These are phyloP conservation scores for Omphalotus guepiniiformis DNA, from an alignment of 768 basidiomycete species.

Conservation along the genomic window DNA sequence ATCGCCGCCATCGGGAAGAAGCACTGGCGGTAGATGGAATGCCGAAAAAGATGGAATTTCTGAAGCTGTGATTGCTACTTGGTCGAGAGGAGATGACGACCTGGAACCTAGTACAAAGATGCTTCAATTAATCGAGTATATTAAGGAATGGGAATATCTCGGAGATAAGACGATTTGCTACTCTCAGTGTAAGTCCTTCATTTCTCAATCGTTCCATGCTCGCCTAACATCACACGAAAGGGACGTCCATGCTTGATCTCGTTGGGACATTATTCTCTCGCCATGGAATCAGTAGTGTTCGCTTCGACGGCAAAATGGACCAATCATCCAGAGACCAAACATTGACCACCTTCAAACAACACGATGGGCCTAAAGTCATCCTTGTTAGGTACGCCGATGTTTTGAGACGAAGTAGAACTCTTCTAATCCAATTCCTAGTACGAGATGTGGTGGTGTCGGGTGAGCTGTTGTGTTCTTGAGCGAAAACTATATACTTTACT, in stretches of 20 bases:
- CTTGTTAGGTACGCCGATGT: constrained; percentile 49
- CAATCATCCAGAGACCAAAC: constrained; percentile 44
- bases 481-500: not conserved
- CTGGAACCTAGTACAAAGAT: constrained; percentile 70
- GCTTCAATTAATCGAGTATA: constrained; percentile 47
- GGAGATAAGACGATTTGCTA: constrained; percentile 72
- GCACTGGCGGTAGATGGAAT: constrained; percentile 25
- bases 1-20: constrained; percentile 5
- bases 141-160: constrained; percentile 54
- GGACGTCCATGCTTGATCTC: constrained; percentile 71
- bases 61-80: constrained; percentile 44
- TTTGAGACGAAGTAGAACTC: not conserved
- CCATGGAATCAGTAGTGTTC: constrained; percentile 51
- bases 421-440: constrained; percentile 29
- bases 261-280: constrained; percentile 57
- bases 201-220: not conserved
- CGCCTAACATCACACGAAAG: constrained; percentile 27
- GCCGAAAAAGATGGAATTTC: constrained; percentile 26
- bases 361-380: constrained; percentile 57
- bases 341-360: constrained; percentile 49
- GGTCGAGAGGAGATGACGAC: constrained; percentile 57
- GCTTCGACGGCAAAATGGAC: constrained; percentile 72
- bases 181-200: constrained; percentile 53
- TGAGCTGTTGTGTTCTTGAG: constrained; percentile 12
- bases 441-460: constrained; percentile 69